phyloP scores from a whole-genome alignment of 805 yeast genomes.

The Schizosaccharomyces cryophilus region DNA sequence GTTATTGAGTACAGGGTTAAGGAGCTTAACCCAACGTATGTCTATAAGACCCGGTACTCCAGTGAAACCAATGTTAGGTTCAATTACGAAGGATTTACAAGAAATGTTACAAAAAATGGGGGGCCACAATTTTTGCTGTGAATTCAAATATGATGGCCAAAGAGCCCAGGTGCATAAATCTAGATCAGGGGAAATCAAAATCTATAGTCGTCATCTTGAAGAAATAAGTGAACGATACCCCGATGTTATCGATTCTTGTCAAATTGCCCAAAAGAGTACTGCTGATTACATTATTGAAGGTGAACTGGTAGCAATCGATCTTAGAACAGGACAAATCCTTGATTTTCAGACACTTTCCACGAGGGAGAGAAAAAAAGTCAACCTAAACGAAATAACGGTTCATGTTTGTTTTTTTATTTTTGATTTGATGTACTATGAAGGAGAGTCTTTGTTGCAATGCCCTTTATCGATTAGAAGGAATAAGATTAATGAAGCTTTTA shows the following conservation, averaged over 20 bases:
- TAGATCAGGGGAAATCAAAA: constrained; percentile 14
- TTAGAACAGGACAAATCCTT: constrained; percentile 5
- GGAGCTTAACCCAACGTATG: constrained; percentile 4
- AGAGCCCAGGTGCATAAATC: constrained; percentile 15
- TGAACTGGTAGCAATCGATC: constrained; percentile 10
- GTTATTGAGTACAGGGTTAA: constrained; percentile 5
- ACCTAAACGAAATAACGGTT: constrained; percentile 60
- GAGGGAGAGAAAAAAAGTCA: constrained; percentile 74
- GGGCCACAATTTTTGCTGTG: constrained; percentile 9
- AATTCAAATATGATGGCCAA: constrained; percentile 11
- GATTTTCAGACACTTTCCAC: constrained; percentile 34
- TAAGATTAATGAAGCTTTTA: constrained; percentile 5
- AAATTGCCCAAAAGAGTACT: background rate
- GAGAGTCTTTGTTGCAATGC: constrained; percentile 9
- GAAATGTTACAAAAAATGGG: constrained; percentile 7
- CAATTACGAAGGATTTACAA: constrained; percentile 9
- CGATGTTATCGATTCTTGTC: constrained; percentile 6
- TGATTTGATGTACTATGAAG: constrained; percentile 53
- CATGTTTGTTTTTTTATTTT: constrained; percentile 76
- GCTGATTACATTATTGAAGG: constrained; percentile 11
- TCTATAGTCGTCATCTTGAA: constrained; percentile 10
- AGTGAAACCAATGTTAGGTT: constrained; percentile 10
- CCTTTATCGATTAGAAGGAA: constrained; percentile 9
- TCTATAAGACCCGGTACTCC: constrained; percentile 5
- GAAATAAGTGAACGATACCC: constrained; percentile 11